Percentiles rank a stretch among this genome's conserved stretches.
Conservation (phyloP, 345 rosid genomes). For the Zanthoxylum bungeanum region DNA sequence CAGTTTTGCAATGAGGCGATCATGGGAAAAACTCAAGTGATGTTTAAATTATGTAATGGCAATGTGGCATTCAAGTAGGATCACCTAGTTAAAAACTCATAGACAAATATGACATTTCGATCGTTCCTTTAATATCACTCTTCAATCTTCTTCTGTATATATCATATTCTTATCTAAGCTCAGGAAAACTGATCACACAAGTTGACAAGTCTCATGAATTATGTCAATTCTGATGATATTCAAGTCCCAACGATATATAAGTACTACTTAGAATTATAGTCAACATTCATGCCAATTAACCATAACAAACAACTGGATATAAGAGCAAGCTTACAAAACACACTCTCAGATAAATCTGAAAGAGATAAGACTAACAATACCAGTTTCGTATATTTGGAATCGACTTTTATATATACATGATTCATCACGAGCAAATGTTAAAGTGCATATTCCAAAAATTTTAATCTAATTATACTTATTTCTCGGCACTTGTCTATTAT, state of each 20-base stretch:
- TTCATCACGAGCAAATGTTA: neutral
- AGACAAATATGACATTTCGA: neutral
- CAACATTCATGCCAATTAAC: neutral
- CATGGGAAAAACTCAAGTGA: too few relatives aligned
- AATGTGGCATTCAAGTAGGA: neutral
- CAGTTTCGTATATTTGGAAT: constrained; percentile 12
- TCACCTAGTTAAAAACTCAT: neutral
- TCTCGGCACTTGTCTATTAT: neutral
- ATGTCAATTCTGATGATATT: neutral
- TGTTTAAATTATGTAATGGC: neutral
- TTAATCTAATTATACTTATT: neutral
- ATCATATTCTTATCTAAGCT: neutral
- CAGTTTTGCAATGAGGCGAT: neutral
- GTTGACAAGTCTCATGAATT: neutral
- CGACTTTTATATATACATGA: neutral
- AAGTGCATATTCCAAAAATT: neutral
- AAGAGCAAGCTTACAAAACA: too few relatives aligned
- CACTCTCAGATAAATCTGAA: neutral
- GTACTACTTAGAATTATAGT: neutral
- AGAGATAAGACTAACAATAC: neutral
- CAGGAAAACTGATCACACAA: neutral
- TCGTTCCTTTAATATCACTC: neutral
- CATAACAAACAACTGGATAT: neutral
- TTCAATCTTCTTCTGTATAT: neutral
- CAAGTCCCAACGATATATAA: neutral